Evolutionary conservation across 2,329 filamentous ascomycete genomes (phyloP), one percentile per base, ranked within the genome.

Genomic region (Zarea fungicola): DNA sequence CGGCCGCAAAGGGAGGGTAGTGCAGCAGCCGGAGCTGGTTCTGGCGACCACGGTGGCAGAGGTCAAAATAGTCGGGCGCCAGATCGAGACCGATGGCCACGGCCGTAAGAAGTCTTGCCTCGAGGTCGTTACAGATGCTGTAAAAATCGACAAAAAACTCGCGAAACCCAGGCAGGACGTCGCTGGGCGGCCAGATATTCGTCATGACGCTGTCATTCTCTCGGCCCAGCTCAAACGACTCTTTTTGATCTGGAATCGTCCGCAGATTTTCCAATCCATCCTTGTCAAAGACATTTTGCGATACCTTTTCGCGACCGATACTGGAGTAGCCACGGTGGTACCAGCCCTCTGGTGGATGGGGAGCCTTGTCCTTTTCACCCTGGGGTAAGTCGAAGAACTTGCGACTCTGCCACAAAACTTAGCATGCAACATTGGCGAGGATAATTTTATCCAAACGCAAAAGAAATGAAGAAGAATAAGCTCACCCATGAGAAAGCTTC

Each of bases 31-130:
- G 73, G 9, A 84, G 65, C 52, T 83, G 80, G 53, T 81, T 80
- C 55, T 81, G 75, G 49, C 75, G 68, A 0, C 75, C 74, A 28
- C 70, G 72, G 60, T 84, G 80, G 37, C 75, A 59, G 6, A 65
- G 60, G 57, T 92, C 86, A 57, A 95, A 91, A 71, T 83, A 92
- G 3, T 62, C 61, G 55, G 82, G 75, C 0, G 81, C 75, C 7
- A 91, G 70, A 1, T 77, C 82, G 74, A 92, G 79, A 0, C 85
- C 88, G 13, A 89, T 68, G 1, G 86, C 87, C 50, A 92, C 85
- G 6, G 86, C 85, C 4, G 83, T 75, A 81, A 93, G 90, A 23
- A 92, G 76, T 52, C 87, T 71, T 39, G 78, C 73, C 65, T 95
- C 85, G 31, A 95, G 67, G 14, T 70, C 64, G 64, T 89, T 87